These are phyloP conservation scores for Colletotrichum sp. DNA, from an alignment of 2,329 filamentous ascomycete species.

Conservation along the genomic window DNA sequence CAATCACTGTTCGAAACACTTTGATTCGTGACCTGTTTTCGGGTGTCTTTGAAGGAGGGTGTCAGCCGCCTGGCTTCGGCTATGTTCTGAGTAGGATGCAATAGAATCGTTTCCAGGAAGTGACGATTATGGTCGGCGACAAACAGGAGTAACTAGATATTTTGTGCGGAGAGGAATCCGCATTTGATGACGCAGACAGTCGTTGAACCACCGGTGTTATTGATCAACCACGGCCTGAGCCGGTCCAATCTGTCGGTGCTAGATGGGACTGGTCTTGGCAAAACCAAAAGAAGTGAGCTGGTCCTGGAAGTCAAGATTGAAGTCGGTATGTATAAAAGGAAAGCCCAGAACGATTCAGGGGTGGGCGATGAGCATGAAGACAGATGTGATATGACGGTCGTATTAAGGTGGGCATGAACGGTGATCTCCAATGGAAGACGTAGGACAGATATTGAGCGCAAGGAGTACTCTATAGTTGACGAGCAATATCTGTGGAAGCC, in stretches of 20 bases:
- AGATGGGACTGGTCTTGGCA: not conserved
- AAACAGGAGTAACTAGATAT: not conserved
- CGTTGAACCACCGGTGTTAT: not conserved
- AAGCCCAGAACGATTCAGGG: not conserved
- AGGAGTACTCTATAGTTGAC: not conserved
- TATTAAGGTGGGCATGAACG: not conserved
- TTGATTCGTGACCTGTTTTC: not conserved
- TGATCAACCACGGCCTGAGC: not conserved
- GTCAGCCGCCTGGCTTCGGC: not conserved
- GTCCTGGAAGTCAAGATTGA: not conserved
- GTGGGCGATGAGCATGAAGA: not conserved
- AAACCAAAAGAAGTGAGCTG: not conserved
- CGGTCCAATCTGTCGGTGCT: not conserved
- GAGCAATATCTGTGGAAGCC: not conserved
- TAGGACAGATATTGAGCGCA: not conserved
- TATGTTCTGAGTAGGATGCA: not conserved
- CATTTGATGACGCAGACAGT: not conserved
- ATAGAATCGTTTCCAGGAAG: not conserved
- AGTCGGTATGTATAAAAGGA: not conserved
- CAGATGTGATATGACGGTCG: slow-evolving; percentile 4
- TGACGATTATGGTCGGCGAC: not conserved
- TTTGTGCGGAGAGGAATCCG: not conserved
- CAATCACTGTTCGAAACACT: not conserved
- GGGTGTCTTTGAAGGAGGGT: not conserved
- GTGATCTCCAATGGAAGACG: not conserved